Conservation (phyloP, 2,329 filamentous ascomycete genomes). For the Penicillium sp. region DNA sequence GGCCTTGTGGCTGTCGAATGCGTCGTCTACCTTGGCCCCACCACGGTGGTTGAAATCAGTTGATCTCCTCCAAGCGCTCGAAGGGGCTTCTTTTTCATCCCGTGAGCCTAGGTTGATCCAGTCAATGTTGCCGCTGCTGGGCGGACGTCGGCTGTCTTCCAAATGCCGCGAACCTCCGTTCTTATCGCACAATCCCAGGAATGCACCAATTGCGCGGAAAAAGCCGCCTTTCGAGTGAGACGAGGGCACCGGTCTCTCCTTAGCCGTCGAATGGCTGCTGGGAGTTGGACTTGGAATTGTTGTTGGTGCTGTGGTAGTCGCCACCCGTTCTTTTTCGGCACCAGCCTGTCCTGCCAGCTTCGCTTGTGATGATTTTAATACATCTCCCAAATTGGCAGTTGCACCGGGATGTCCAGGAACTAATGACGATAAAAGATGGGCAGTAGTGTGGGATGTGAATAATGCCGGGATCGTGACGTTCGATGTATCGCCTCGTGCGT, state of each 20-base stretch:
- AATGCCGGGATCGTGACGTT: conserved; percentile 92
- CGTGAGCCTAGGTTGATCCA: conserved; percentile 70
- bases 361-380: conserved; percentile 51
- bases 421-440: conserved; percentile 84
- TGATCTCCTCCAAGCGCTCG: conserved; percentile 19
- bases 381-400: conserved; percentile 61
- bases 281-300: conserved; percentile 34
- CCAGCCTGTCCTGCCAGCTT: conserved; percentile 25
- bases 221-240: conserved; percentile 29
- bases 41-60: conserved; percentile 31
- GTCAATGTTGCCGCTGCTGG: conserved; percentile 70
- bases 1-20: conserved; percentile 20
- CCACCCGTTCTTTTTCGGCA: conserved; percentile 19
- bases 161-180: conserved; percentile 22
- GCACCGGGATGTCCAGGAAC: conserved; percentile 68
- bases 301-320: conserved; percentile 30
- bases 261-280: conserved; percentile 22
- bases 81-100: conserved; percentile 49
- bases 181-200: conserved; percentile 43
- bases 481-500: conserved; percentile 92
- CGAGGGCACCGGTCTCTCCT: conserved; percentile 15
- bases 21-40: conserved; percentile 11
- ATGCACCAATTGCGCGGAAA: conserved; percentile 47
- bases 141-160: conserved; percentile 61
- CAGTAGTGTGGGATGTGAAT: conserved; percentile 93